Evolutionary conservation across 805 yeast species (phyloP).

Genomic region (Hanseniaspora clermontiae): DNA sequence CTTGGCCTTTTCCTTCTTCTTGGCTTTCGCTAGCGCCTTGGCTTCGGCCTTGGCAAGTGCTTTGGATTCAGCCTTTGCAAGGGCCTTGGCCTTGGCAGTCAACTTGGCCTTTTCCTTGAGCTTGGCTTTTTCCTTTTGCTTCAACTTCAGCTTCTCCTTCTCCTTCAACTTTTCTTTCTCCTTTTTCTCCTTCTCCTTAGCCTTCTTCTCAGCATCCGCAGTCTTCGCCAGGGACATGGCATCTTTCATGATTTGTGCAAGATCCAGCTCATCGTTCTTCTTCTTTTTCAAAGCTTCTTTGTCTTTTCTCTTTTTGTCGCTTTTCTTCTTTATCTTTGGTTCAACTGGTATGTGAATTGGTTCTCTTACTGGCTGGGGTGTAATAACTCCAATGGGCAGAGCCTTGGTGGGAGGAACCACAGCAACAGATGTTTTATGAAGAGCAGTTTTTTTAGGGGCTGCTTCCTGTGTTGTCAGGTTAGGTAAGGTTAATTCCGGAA

Average conservation of each 20-base stretch:
- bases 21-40: slow-evolving; percentile 13
- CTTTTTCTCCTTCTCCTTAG: slow-evolving; percentile 15
- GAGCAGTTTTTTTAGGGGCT: background rate
- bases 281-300: background rate
- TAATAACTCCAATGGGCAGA: too few species aligned
- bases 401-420: background rate
- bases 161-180: slow-evolving; percentile 16
- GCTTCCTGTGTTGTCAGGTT: background rate
- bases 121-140: slow-evolving; percentile 23
- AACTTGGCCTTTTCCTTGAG: slow-evolving; percentile 9
- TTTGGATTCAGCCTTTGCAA: slow-evolving; percentile 9
- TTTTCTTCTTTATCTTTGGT: slow-evolving; percentile 8
- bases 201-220: slow-evolving; percentile 24
- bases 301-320: background rate
- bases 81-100: background rate
- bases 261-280: slow-evolving; percentile 41
- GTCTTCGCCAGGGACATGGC: slow-evolving; percentile 68
- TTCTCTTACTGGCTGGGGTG: background rate
- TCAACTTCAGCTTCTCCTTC: slow-evolving; percentile 21
- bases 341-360: background rate
- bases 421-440: background rate
- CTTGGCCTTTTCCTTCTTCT: slow-evolving; percentile 16
- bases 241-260: slow-evolving; percentile 63
- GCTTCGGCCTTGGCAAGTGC: slow-evolving; percentile 9
- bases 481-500: background rate